Evolutionary conservation across 1,139 yeast species (phyloP).

Genomic region (Scheffersomyces cryptocercus): DNA sequence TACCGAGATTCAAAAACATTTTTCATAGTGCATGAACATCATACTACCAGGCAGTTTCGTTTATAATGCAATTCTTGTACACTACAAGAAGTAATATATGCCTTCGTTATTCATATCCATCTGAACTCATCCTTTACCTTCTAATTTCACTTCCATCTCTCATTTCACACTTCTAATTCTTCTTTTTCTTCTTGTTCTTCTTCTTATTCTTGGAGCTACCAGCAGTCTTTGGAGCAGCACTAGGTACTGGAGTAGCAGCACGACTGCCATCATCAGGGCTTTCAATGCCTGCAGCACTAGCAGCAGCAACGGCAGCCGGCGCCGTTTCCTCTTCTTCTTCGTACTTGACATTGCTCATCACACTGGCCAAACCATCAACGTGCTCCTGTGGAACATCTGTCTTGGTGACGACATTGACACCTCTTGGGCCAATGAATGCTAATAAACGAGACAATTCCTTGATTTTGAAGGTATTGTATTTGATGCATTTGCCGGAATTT

Average conservation of each 20-base stretch:
- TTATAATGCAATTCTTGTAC: too few species aligned
- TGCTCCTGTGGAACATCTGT: slow-evolving; percentile 11
- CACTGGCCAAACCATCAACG: slow-evolving; percentile 36
- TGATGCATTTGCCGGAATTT: slow-evolving; percentile 64
- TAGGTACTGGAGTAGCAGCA: slow-evolving; percentile 3
- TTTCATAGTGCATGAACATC: too few species aligned
- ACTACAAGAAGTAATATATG: too few species aligned
- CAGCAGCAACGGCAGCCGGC: background rate
- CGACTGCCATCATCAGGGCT: background rate
- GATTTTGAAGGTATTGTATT: slow-evolving; percentile 58
- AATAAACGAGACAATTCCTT: slow-evolving; percentile 80
- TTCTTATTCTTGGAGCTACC: slow-evolving; percentile 6
- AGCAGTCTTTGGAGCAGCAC: slow-evolving; percentile 2
- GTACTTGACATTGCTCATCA: slow-evolving; percentile 43
- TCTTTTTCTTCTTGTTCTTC: slow-evolving; percentile 16
- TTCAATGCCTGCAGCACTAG: background rate
- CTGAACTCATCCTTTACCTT: too few species aligned
- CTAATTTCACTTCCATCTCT: background rate
- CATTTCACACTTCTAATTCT: slow-evolving; percentile 4
- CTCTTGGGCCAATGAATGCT: slow-evolving; percentile 84
- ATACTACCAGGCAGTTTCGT: too few species aligned
- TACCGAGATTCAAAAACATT: too few species aligned
- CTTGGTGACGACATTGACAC: slow-evolving; percentile 47
- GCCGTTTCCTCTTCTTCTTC: slow-evolving; percentile 17
- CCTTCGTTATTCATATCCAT: too few species aligned